A percentile compares a stretch with the other conserved stretches of the same genome.
Evolutionary conservation across 306 rosid genomes (phyloP).

Genomic region (Medicago ruthenica): DNA sequence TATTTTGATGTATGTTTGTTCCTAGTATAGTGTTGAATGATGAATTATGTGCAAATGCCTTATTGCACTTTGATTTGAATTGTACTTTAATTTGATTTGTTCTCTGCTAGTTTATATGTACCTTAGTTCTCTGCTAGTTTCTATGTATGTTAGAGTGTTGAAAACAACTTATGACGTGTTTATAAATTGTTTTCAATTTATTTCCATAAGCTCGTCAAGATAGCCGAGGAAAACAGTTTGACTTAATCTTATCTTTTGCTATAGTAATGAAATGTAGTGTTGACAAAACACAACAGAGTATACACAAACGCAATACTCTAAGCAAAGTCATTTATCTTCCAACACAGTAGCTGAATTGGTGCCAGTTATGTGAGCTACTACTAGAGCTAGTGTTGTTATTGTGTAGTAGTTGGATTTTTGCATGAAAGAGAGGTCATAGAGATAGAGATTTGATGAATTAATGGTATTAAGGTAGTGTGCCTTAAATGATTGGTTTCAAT

Average conservation of each 20-base stretch:
- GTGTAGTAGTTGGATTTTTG: slow-evolving; percentile 35
- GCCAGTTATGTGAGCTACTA: slow-evolving; percentile 29
- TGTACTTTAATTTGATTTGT: too few species aligned
- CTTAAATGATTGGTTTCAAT: slow-evolving; percentile 39
- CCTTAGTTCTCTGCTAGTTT: too few species aligned
- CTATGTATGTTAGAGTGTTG: too few species aligned
- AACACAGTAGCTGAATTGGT: slow-evolving; percentile 18
- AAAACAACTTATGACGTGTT: neutral
- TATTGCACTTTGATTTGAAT: too few species aligned
- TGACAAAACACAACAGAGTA: slow-evolving; percentile 49
- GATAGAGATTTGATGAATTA: slow-evolving; percentile 23
- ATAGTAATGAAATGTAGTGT: slow-evolving; percentile 48
- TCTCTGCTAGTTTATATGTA: too few species aligned
- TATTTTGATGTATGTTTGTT: too few species aligned
- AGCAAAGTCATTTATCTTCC: slow-evolving; percentile 57
- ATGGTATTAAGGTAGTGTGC: slow-evolving; percentile 43
- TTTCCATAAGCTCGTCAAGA: neutral
- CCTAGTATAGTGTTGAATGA: too few species aligned
- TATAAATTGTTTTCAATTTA: neutral
- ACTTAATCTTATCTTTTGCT: too few species aligned
- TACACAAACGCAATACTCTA: slow-evolving; percentile 41
- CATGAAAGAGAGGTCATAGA: slow-evolving; percentile 37
- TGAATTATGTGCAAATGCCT: too few species aligned
- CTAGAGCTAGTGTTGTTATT: slow-evolving; percentile 34
- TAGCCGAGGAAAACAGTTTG: neutral